Evolutionary conservation across 164 flowering plant genomes (phyloP), one percentile per base, ranked within the genome.

Genomic region (Tinospora cordifolia): DNA sequence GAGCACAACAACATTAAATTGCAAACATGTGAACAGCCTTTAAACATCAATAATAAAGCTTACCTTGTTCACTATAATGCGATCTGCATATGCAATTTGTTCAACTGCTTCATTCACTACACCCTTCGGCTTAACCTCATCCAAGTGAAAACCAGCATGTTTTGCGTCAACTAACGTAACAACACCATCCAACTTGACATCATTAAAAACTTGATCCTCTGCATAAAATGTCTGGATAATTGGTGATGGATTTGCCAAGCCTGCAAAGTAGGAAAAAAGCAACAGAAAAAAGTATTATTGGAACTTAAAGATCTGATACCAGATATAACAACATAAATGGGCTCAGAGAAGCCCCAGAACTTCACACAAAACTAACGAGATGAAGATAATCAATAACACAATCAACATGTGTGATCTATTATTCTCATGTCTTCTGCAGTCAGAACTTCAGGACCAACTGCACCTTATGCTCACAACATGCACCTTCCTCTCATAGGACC

Each of bases 151-250:
- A 62, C 38, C 67, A 57, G 79, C 97, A 86, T 92, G 97, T 71
- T 94, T 94, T 62, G 98, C 92, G 84, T 94, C 99, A 66, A 94
- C 99, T 76, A 94, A 82, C 8, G 99, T 94, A 65, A 94, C 96
- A 73, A 94, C 99, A 70, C 99, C 99, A 80, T 94, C 99, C 72
- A 94, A 79, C 79, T 92, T 94, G 70, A 94, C 99, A 81, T 87
- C 91, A 77, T 92, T 86, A 69, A 90, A 94, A 74, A 94, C 66
- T 67, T 73, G 62, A 76, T 94, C 98, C 78, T 92, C 99, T 0
- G 99, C 93, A 86, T 94, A 94, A 82, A 94, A 94, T 64, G 99
- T 94, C 79, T 90, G 97, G 80, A 94, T 92, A 57, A 94, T 94
- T 22, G 99, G 99, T 15, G 99, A 85, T 60, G 99, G 99, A 78